Percentiles rank a stretch among this genome's conserved stretches.
Evolutionary conservation across 176 grass and related monocot genomes (phyloP).

Genomic region (Metroxylon sagu): DNA sequence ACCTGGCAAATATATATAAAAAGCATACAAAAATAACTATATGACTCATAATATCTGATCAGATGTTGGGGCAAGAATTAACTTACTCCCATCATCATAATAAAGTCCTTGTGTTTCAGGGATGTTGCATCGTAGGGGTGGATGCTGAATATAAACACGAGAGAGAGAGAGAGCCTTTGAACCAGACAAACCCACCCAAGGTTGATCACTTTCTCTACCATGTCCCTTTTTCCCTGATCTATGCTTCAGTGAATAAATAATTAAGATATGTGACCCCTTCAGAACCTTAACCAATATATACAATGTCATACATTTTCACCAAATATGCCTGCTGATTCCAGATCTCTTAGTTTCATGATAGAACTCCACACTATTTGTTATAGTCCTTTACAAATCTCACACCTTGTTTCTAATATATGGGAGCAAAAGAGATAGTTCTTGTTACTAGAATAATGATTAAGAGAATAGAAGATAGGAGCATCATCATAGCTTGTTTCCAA

Average conservation of each 20-base stretch:
- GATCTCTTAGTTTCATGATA: slow-evolving; percentile 16
- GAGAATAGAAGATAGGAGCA: too few species aligned
- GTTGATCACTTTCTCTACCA: slow-evolving; percentile 30
- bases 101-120: slow-evolving; percentile 73
- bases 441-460: too few species aligned
- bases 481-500: too few species aligned
- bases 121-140: slow-evolving; percentile 75
- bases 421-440: slow-evolving; percentile 2
- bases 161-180: slow-evolving; percentile 65
- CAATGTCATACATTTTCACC: too few species aligned
- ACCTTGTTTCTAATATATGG: slow-evolving; percentile 64
- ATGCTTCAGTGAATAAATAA: too few species aligned
- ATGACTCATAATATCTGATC: slow-evolving; percentile 52
- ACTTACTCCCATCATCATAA: slow-evolving; percentile 90
- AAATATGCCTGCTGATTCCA: neutral
- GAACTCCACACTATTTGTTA: slow-evolving; percentile 8
- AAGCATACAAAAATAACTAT: neutral
- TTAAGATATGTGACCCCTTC: too few species aligned
- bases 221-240: slow-evolving; percentile 9
- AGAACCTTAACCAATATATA: too few species aligned
- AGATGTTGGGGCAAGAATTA: slow-evolving; percentile 73
- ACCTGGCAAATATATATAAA: too few species aligned
- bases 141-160: slow-evolving; percentile 83
- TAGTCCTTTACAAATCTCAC: slow-evolving; percentile 24
- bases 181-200: slow-evolving; percentile 46